These are phyloP conservation scores for Helicocarpus griseus DNA, from an alignment of 2,329 filamentous ascomycete species.

Conservation along the genomic window DNA sequence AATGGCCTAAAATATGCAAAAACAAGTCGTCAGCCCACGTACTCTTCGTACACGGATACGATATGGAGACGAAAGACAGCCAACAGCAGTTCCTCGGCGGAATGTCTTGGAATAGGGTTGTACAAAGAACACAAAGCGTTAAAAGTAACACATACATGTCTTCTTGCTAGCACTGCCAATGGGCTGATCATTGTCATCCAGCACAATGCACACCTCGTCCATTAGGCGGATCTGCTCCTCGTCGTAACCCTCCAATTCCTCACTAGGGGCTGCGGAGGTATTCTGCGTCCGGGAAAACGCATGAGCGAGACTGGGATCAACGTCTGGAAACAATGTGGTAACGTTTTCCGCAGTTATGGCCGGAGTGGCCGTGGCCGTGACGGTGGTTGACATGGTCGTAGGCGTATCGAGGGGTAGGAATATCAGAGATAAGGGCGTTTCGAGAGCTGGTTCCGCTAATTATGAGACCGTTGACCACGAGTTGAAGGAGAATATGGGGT, in stretches of 20 bases:
- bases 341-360: conserved; percentile 79
- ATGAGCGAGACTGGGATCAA: conserved; percentile 51
- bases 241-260: conserved; percentile 81
- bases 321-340: conserved; percentile 77
- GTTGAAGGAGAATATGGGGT: background rate
- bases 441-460: background rate
- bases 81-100: background rate
- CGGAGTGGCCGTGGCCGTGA: conserved; percentile 41
- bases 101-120: background rate
- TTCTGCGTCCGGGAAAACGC: conserved; percentile 37
- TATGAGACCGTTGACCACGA: background rate
- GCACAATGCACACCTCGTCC: conserved; percentile 97
- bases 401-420: background rate
- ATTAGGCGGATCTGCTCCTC: conserved; percentile 96
- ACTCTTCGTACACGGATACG: background rate
- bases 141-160: conserved; percentile 56
- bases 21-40: background rate
- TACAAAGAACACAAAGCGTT: background rate
- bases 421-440: background rate
- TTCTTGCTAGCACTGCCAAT: conserved; percentile 98
- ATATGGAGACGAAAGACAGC: background rate
- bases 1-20: conserved; percentile 56
- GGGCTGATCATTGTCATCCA: conserved; percentile 82
- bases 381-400: conserved; percentile 30
- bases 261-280: conserved; percentile 32